These are phyloP conservation scores for Microdochium trichocladiopsis DNA, from an alignment of 2,329 filamentous ascomycete species.

Conservation along the genomic window DNA sequence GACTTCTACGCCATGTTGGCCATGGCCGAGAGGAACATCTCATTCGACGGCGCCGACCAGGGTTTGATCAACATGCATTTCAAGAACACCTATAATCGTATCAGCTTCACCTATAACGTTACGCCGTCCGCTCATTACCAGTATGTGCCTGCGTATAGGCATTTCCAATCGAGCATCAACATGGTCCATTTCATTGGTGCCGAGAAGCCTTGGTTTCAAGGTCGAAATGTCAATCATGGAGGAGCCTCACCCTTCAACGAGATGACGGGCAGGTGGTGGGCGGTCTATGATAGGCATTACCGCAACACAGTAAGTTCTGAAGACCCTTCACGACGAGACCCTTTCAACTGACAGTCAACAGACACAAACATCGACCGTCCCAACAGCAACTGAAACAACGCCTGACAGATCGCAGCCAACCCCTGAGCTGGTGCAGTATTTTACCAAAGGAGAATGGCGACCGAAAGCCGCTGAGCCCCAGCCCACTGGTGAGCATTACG, in stretches of 20 bases:
- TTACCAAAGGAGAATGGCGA: conserved; percentile 47
- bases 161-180: conserved; percentile 85
- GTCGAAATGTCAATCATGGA: conserved; percentile 46
- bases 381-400: conserved; percentile 2
- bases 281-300: conserved; percentile 86
- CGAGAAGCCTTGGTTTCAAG: conserved; percentile 80
- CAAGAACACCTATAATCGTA: conserved; percentile 70
- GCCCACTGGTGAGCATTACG: conserved; percentile 24
- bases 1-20: conserved; percentile 82
- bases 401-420: conserved; percentile 3
- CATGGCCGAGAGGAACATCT: conserved; percentile 79
- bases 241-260: conserved; percentile 64
- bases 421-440: conserved; percentile 39
- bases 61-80: conserved; percentile 95
- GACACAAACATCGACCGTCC: conserved; percentile 7
- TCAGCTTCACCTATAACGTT: conserved; percentile 96
- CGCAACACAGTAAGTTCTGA: conserved; percentile 37
- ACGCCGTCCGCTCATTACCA: conserved; percentile 96
- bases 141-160: conserved; percentile 88
- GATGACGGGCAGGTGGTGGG: conserved; percentile 86
- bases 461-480: conserved; percentile 15
- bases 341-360: too few relatives aligned
- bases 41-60: conserved; percentile 96
- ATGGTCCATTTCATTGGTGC: conserved; percentile 92
- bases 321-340: too few relatives aligned